A percentile compares a stretch with the other conserved stretches of the same genome.
Conservation (phyloP, 345 rosid genomes). For the Toxicodendron radicans region DNA sequence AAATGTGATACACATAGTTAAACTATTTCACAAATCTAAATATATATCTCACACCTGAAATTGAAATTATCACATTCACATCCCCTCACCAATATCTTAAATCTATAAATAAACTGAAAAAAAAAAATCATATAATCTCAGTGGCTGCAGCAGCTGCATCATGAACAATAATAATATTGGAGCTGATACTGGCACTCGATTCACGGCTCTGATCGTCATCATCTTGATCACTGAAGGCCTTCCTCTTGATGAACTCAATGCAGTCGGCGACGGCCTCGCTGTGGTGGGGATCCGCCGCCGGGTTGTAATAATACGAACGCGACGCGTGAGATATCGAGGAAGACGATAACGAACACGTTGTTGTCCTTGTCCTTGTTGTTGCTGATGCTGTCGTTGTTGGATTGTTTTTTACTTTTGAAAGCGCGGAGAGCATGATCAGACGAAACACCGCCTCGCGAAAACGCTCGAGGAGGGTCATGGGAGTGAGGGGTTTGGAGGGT, state of each 20-base stretch:
- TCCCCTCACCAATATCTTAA: not conserved
- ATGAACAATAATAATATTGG: not conserved
- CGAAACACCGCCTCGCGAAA: constrained; percentile 61
- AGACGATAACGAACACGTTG: not conserved
- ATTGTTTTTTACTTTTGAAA: constrained; percentile 28
- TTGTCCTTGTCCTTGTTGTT: not conserved
- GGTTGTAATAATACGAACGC: constrained; percentile 12
- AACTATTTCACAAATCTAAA: constrained; percentile 12
- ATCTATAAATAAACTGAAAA: not conserved
- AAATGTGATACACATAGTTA: not conserved
- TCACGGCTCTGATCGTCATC: constrained; percentile 7
- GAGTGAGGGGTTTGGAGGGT: constrained; percentile 29
- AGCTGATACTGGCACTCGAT: not conserved
- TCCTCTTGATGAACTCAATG: constrained; percentile 78
- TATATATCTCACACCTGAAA: constrained; percentile 12
- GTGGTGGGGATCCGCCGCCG: constrained; percentile 43
- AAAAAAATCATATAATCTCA: constrained; percentile 30
- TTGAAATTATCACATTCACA: not conserved
- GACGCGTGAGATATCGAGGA: constrained; percentile 2
- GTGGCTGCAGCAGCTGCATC: constrained; percentile 16
- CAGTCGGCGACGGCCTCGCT: constrained; percentile 79
- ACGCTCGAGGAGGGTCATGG: constrained; percentile 52
- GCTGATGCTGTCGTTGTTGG: constrained; percentile 4
- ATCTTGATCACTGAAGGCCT: constrained; percentile 22
- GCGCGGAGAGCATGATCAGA: constrained; percentile 72